phyloP scores from a whole-genome alignment of 805 yeast species.

The Schwanniomyces yamadae region DNA sequence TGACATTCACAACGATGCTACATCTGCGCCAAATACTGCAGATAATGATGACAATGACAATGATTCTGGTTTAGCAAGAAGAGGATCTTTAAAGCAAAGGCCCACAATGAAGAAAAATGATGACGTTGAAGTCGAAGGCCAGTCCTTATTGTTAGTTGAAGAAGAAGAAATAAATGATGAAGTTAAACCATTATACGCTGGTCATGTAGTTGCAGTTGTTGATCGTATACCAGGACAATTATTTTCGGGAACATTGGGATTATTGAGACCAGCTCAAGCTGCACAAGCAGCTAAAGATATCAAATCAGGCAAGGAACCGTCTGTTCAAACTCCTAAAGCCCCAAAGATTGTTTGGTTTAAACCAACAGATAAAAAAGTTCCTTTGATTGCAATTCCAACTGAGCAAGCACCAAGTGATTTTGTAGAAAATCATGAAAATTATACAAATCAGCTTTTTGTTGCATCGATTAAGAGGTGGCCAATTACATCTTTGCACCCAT shows the following conservation, averaged over 20 bases:
- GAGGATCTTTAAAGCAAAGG: slow-evolving; percentile 89
- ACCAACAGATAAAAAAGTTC: slow-evolving; percentile 97
- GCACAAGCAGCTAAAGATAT: slow-evolving; percentile 72
- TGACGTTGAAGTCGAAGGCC: slow-evolving; percentile 98
- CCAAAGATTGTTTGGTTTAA: slow-evolving; percentile 99
- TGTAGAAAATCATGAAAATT: slow-evolving; percentile 85
- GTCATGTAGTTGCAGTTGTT: slow-evolving; percentile 96
- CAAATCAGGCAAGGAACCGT: slow-evolving; percentile 45
- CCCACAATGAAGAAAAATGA: slow-evolving; percentile 97
- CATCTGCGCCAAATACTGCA: slow-evolving; percentile 47
- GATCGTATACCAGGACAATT: slow-evolving; percentile 97
- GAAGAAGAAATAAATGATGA: slow-evolving; percentile 95
- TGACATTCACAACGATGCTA: slow-evolving; percentile 80
- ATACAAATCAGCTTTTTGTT: slow-evolving; percentile 79
- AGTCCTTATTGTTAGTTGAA: slow-evolving; percentile 83
- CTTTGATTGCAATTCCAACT: slow-evolving; percentile 96
- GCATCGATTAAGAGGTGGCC: slow-evolving; percentile 99
- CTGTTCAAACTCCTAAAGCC: slow-evolving; percentile 45
- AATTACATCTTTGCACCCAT: slow-evolving; percentile 96
- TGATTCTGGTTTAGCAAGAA: slow-evolving; percentile 52
- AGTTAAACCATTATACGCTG: slow-evolving; percentile 91
- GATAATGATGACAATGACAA: slow-evolving; percentile 30
- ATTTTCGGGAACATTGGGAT: slow-evolving; percentile 90
- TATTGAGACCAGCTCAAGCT: slow-evolving; percentile 93
- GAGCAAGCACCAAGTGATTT: slow-evolving; percentile 97